Evolutionary conservation across 2,329 filamentous ascomycete genomes (phyloP).

Genomic region (Fusarium buharicum): DNA sequence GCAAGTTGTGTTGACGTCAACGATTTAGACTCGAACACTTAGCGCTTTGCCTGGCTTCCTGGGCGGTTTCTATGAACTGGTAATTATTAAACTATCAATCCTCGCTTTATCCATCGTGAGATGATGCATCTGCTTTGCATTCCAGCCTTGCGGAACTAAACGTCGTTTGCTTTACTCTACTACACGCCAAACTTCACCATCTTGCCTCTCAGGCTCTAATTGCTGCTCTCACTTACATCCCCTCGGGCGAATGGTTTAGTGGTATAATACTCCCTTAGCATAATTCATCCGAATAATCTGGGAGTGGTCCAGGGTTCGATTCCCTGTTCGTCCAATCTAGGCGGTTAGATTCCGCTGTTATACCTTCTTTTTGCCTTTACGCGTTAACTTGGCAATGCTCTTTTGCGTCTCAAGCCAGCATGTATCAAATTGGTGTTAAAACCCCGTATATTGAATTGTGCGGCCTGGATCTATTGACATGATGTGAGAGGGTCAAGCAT

Average conservation of each 20-base stretch:
- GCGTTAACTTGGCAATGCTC: no score
- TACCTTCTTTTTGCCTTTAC: slow-evolving; percentile 9
- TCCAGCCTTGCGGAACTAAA: no score
- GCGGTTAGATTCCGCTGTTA: slow-evolving; percentile 3
- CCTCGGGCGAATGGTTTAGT: slow-evolving; percentile 30
- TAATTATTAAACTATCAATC: background rate
- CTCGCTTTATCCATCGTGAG: background rate
- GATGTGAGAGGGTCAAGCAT: no score
- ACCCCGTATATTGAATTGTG: no score
- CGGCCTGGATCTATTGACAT: no score
- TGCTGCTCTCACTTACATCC: background rate
- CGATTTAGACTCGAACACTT: background rate
- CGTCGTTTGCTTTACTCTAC: no score
- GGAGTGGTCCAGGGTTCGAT: slow-evolving; percentile 34
- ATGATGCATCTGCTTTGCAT: background rate
- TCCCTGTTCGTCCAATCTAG: slow-evolving; percentile 24
- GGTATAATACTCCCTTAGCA: slow-evolving; percentile 35
- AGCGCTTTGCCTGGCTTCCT: background rate
- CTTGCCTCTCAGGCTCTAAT: no score
- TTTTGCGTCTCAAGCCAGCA: no score
- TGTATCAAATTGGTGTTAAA: no score
- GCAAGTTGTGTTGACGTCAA: slow-evolving; percentile 21
- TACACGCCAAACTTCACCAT: no score
- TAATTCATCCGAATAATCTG: slow-evolving; percentile 17
- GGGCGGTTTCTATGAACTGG: background rate